Evolutionary conservation across 2,329 filamentous ascomycete genomes (phyloP), one percentile per base, ranked within the genome.

Genomic region (Aspergillus hortae): DNA sequence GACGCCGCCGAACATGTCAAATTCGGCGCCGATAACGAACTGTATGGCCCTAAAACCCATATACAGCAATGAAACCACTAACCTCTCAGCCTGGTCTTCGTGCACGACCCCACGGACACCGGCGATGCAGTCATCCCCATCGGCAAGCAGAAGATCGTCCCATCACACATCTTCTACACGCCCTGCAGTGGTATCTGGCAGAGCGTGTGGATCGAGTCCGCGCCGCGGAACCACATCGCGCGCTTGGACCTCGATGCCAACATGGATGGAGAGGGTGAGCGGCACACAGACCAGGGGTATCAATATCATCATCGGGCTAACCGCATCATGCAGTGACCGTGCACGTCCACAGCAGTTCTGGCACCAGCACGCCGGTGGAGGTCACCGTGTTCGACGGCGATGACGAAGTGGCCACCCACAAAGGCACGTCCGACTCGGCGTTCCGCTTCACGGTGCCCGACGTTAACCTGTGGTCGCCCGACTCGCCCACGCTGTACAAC

Each of bases 111-210:
- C 0, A 88, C 86, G 0, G 86, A 89, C 59, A 63, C 66, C 27
- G 74, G 74, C 2, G 67, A 69, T 4, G 73, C 76, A 52, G 77
- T 84, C 11, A 84, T 86, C 40, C 85, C 86, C 0, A 77, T 87
- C 41, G 86, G 86, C 56, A 88, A 88, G 64, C 85, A 87, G 65
- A 80, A 78, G 0, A 62, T 79, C 1, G 70, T 68, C 0, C 82
- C 80, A 1, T 59, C 56, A 15, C 67, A 69, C 59, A 89, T 89
- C 54, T 89, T 87, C 66, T 89, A 89, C 65, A 83, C 83, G 0
- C 83, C 87, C 0, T 89, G 86, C 64, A 86, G 83, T 32, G 87
- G 87, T 4, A 89, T 90, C 56, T 90, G 87, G 87, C 86, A 89
- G 63, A 79, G 78, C 15, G 86, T 89, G 0, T 90, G 86, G 86